Evolutionary conservation across 2,329 filamentous ascomycete species (phyloP), one percentile per base, ranked within the genome.

Genomic region (Alternaria panax): DNA sequence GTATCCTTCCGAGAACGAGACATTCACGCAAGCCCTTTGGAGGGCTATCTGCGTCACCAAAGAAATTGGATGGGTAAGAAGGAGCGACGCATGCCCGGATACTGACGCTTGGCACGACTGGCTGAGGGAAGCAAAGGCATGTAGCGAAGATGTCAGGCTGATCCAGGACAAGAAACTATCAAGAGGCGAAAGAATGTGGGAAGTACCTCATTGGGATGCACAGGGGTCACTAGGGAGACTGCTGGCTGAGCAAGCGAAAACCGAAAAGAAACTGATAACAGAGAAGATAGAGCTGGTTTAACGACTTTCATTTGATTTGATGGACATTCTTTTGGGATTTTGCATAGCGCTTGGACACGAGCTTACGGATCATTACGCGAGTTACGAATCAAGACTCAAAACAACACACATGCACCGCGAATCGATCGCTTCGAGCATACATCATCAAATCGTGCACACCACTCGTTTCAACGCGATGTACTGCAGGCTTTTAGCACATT

Each of bases 21-120:
- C 70, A 0, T 84, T 82, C 65, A 84, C 83, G 0, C 72, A 81
- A 53, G 82, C 82, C 1, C 70, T 85, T 0, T 84, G 81, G 80
- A 82, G 80, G 62, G 79, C 79, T 1, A 82, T 85, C 27, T 73
- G 82, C 0, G 75, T 83, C 8, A 81, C 80, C 4, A 80, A 81
- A 48, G 75, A 72, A 18, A 79, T 69, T 0, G 70, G 74, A 3
- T 85, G 83, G 82, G 78, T 83, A 3, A 65, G 67, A 20, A 67
- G 70, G 48, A 77, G 75, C n/a, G 71, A 76, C 8, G 77, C 79
- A 5, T 80, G 79, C 5, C 81, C 81, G 0, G 66, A 75, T n/a
- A 82, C 80, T 0, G 52, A 51, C 4, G 76, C 76, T 1, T 83
- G 81, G 81, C 64, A 68, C 4, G 65, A 76, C 3, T 83, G 81